Conservation (phyloP, 2,329 filamentous ascomycete species). For the Nakataea oryzae region DNA sequence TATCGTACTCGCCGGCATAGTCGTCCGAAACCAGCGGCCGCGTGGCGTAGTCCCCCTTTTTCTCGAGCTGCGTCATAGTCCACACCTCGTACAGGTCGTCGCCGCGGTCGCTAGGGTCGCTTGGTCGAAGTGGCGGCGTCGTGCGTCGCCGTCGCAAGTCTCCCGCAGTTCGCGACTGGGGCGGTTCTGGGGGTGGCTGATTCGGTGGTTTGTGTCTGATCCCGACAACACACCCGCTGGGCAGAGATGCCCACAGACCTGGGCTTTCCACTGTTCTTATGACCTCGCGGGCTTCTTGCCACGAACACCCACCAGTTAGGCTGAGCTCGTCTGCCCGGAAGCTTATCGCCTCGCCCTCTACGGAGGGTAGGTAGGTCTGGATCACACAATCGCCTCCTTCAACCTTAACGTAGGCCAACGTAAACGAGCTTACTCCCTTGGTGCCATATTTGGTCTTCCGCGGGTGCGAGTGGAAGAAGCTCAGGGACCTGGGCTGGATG, state of each 20-base stretch:
- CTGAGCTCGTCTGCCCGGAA: conserved; percentile 33
- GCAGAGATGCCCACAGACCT: conserved; percentile 54
- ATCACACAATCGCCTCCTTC: conserved; percentile 53
- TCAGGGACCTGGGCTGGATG: conserved; percentile 49
- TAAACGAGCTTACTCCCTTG: conserved; percentile 50
- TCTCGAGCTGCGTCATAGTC: conserved; percentile 36
- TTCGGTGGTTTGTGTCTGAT: conserved; percentile 36
- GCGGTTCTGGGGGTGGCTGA: neutral
- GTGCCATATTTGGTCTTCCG: conserved; percentile 42
- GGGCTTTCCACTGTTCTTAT: conserved; percentile 48
- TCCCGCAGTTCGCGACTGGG: conserved; percentile 4
- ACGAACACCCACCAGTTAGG: conserved; percentile 33
- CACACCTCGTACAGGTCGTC: conserved; percentile 42
- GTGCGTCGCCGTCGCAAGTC: conserved; percentile 3
- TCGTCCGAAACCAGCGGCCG: conserved; percentile 26
- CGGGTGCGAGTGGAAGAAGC: conserved; percentile 44
- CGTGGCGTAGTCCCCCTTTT: conserved; percentile 32
- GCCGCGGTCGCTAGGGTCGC: neutral
- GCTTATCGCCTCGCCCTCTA: conserved; percentile 45
- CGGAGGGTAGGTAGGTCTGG: conserved; percentile 48
- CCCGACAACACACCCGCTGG: conserved; percentile 51
- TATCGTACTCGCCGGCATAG: neutral
- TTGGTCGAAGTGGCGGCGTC: neutral
- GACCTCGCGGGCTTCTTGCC: conserved; percentile 39
- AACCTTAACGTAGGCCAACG: conserved; percentile 49